Percentiles rank a stretch among this genome's conserved stretches.
Conservation (phyloP, 1,284 basidiomycete species). For the Apiotrichum sp. region DNA sequence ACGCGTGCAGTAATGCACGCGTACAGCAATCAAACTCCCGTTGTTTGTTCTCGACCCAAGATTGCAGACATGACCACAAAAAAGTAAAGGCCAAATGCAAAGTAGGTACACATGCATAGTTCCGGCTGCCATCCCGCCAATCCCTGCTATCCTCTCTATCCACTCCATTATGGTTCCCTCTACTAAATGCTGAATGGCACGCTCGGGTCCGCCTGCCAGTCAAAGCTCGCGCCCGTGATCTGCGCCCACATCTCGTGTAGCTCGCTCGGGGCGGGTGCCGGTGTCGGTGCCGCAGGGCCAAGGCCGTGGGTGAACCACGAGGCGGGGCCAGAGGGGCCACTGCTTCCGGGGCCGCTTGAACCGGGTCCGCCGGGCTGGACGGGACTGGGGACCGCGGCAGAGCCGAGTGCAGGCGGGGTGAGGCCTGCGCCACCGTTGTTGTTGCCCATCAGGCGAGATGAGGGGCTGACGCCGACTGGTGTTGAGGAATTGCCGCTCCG, state of each 20-base stretch:
- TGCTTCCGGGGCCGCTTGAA: background rate
- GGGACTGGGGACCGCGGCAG: conserved; percentile 1
- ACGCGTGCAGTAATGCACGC: too few species aligned
- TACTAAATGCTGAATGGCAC: conserved; percentile 41
- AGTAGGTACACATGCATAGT: too few species aligned
- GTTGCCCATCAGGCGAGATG: background rate
- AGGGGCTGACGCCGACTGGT: background rate
- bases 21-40: too few species aligned
- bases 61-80: too few species aligned
- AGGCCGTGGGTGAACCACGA: conserved; percentile 13
- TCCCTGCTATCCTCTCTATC: too few species aligned
- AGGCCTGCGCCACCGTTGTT: background rate
- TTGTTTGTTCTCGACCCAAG: too few species aligned
- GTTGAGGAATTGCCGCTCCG: background rate
- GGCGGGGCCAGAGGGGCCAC: background rate
- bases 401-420: background rate
- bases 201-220: conserved; percentile 43
- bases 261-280: conserved; percentile 9
- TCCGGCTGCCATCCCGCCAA: too few species aligned
- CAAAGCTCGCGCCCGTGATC: conserved; percentile 35
- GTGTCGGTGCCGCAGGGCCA: conserved; percentile 3
- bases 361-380: background rate
- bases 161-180: too few species aligned
- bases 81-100: too few species aligned
- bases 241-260: conserved; percentile 40